Evolutionary conservation across 441 rosid genomes (phyloP), one percentile per base, ranked within the genome.

Genomic region (Gossypium schwendimanii): DNA sequence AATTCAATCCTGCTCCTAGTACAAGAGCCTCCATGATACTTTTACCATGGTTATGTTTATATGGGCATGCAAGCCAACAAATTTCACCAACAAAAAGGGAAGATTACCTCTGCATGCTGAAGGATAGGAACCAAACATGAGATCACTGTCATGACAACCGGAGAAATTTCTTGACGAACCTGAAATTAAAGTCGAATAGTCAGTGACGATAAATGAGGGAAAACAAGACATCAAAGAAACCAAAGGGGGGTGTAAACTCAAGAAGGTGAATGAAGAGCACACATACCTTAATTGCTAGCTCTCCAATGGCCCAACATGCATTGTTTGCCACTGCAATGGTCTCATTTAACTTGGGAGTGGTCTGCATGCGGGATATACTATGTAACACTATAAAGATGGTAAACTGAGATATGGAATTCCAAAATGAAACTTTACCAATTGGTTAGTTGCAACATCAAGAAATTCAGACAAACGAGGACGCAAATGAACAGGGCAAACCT

Each of bases 271-370:
- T 17, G 18, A 61, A 72, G 45, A 50, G 33, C 36, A 69, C 45
- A n/a, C 75, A 74, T 78, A 92, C 98, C 94, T 96, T 96, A 75
- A 96, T 85, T 11, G 98, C 98, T 72, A 93, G 81, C 76, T 96
- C 99, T 75, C 98, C 98, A 65, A 96, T 91, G 64, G 99, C 98
- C 99, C 99, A 93, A 67, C 99, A 96, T 5, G 98, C 98, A 81
- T 96, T 96, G 79, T 96, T 96, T 47, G 97, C 99, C 2, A 88
- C 99, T 70, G 97, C 93, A 74, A 88, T 62, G 70, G 88, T 84
- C 77, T 93, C 98, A 82, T 81, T 85, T 76, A 85, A 84, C 81
- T 84, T 83, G 72, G 94, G 79, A 67, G 89, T 75, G 73, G 53
- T 83, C 99, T 96, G 90, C 76, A 77, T 23, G 31, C 63, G 79